phyloP scores from a whole-genome alignment of 225 moss, liverwort and hornwort species.

The Ulota crispa region DNA sequence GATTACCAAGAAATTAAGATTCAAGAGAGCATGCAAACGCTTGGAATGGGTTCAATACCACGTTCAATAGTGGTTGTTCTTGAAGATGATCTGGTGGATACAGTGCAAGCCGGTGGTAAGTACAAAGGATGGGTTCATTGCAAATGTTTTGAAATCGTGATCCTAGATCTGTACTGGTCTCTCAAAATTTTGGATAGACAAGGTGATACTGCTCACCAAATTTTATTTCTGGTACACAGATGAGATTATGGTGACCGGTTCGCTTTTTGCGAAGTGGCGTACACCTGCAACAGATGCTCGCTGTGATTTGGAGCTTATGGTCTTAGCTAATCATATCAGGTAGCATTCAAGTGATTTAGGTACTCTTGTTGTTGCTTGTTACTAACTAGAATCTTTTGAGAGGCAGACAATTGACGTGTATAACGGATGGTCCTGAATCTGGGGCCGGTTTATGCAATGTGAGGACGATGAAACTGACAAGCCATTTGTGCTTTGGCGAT shows the following conservation, averaged over 20 bases:
- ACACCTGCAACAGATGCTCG: conserved; percentile 68
- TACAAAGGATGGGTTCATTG: not conserved
- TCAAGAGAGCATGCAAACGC: conserved; percentile 90
- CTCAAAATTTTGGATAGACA: not conserved
- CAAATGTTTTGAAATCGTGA: not conserved
- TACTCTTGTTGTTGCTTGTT: conserved; percentile 7
- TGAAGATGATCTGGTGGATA: conserved; percentile 92
- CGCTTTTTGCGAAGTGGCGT: conserved; percentile 88
- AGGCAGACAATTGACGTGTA: not conserved
- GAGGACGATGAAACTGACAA: conserved; percentile 19
- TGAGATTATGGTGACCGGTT: conserved; percentile 82
- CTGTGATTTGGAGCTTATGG: conserved; percentile 83
- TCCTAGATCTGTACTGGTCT: not conserved
- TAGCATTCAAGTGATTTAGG: conserved; percentile 24
- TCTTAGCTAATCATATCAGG: conserved; percentile 85
- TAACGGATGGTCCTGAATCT: conserved; percentile 16
- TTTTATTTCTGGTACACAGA: conserved; percentile 45
- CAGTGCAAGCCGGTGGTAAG: conserved; percentile 90
- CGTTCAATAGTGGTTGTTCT: conserved; percentile 87
- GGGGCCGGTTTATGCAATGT: not conserved
- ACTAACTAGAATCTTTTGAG: conserved; percentile 10
- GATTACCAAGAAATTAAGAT: conserved; percentile 97
- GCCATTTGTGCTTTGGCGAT: conserved; percentile 15
- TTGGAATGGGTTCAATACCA: conserved; percentile 87
- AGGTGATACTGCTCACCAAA: conserved; percentile 12